phyloP scores from a whole-genome alignment of 306 rosid species.

The Coriaria nepalensis region DNA sequence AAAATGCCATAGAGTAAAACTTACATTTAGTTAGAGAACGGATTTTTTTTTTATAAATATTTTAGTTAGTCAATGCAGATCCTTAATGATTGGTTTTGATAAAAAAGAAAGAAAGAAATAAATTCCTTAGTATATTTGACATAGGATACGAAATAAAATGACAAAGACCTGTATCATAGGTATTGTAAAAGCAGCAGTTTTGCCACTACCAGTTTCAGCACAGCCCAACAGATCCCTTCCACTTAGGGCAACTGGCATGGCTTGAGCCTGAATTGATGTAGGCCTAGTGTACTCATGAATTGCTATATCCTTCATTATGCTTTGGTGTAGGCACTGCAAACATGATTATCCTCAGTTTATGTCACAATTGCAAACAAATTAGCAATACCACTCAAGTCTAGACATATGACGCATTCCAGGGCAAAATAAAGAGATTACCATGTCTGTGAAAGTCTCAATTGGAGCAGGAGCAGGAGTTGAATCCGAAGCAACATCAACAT shows the following conservation, averaged over 20 bases:
- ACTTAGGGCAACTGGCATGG: conserved; percentile 76
- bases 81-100: too few species aligned
- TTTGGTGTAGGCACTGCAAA: conserved; percentile 50
- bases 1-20: conserved; percentile 1
- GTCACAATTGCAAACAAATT: too few species aligned
- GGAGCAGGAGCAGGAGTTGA: conserved; percentile 63
- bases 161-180: conserved; percentile 74
- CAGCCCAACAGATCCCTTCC: conserved; percentile 81
- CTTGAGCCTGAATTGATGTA: conserved; percentile 87
- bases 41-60: too few species aligned
- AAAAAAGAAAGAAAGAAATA: background rate
- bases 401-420: too few species aligned
- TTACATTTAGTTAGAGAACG: too few species aligned
- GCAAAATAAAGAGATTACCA: conserved; percentile 29
- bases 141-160: conserved; percentile 10
- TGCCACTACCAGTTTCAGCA: conserved; percentile 91
- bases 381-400: too few species aligned
- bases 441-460: conserved; percentile 63
- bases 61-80: too few species aligned
- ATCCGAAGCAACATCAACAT: conserved; percentile 50
- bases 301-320: conserved; percentile 78
- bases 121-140: background rate
- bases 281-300: conserved; percentile 76
- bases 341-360: conserved; percentile 4
- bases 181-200: conserved; percentile 76